A percentile compares a stretch with the other conserved stretches of the same genome.
phyloP scores from a whole-genome alignment of 495 filamentous ascomycete genomes.

The Trichoderma asperelloides region DNA sequence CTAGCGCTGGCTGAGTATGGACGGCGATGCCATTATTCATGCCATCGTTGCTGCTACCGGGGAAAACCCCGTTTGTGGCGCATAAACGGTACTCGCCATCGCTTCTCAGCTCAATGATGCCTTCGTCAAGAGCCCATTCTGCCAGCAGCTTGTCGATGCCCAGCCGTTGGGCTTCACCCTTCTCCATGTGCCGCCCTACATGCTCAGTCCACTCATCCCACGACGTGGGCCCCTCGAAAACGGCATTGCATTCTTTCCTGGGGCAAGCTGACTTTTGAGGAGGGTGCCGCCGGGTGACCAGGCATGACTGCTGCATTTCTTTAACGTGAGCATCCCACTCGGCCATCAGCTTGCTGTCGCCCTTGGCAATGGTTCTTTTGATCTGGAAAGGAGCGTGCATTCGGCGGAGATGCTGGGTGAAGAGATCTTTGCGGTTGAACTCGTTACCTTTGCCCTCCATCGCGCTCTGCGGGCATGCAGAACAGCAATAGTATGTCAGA shows the following conservation, averaged over 20 bases:
- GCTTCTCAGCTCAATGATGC: slow-evolving; percentile 46
- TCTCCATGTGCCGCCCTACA: slow-evolving; percentile 81
- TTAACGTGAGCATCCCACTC: slow-evolving; percentile 51
- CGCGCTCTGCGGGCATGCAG: slow-evolving; percentile 57
- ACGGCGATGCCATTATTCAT: background rate
- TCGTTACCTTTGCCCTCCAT: slow-evolving; percentile 49
- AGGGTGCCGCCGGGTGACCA: slow-evolving; percentile 53
- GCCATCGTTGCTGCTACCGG: background rate
- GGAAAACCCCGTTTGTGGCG: slow-evolving; percentile 18
- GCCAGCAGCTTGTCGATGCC: slow-evolving; percentile 43
- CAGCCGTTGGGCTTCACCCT: slow-evolving; percentile 41
- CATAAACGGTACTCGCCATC: slow-evolving; percentile 43
- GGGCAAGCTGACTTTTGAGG: slow-evolving; percentile 62
- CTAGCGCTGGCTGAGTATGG: background rate
- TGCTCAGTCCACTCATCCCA: slow-evolving; percentile 93
- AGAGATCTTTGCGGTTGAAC: slow-evolving; percentile 89
- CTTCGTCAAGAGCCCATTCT: slow-evolving; percentile 47
- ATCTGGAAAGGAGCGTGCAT: slow-evolving; percentile 64
- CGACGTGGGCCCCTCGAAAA: slow-evolving; percentile 60
- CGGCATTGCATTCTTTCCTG: slow-evolving; percentile 54
- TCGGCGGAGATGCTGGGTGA: slow-evolving; percentile 86
- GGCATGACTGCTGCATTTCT: slow-evolving; percentile 59
- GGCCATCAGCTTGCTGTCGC: slow-evolving; percentile 41
- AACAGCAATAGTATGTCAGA: slow-evolving; percentile 75
- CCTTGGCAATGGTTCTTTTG: slow-evolving; percentile 39